Percentiles rank a stretch among this genome's conserved stretches.
phyloP scores from a whole-genome alignment of 2,329 filamentous ascomycete genomes.

The Sarocladium kiliense region DNA sequence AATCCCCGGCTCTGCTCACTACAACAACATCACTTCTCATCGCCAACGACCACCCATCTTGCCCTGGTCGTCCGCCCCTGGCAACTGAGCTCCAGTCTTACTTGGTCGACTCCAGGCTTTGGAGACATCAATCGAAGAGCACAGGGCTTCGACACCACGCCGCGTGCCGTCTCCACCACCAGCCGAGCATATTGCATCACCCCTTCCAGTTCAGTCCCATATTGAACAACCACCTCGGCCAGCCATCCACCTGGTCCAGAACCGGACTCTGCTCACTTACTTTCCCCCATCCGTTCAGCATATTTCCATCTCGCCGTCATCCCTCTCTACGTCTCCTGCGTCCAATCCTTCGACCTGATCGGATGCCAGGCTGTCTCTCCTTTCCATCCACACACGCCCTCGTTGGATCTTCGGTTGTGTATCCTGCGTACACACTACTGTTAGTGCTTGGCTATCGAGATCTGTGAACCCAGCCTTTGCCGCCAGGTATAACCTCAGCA shows the following conservation, averaged over 20 bases:
- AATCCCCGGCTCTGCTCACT: background rate
- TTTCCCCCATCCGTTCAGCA: background rate
- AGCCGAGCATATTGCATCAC: conserved; percentile 9
- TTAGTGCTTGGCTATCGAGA: conserved; percentile 9
- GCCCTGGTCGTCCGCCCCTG: background rate
- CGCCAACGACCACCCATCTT: background rate
- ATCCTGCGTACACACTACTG: background rate
- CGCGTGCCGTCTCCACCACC: conserved; percentile 8
- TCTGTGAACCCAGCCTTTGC: conserved; percentile 4
- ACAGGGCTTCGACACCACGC: background rate
- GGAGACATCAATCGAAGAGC: conserved; percentile 4
- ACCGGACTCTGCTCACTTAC: background rate
- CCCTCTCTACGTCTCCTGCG: background rate
- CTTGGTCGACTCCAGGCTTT: background rate
- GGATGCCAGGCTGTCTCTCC: background rate
- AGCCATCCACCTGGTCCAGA: conserved; percentile 2
- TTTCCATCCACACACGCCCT: background rate
- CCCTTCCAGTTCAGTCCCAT: conserved; percentile 4
- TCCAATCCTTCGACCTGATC: background rate
- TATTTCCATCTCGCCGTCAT: conserved; percentile 4
- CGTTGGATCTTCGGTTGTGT: background rate
- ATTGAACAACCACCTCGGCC: conserved; percentile 6
- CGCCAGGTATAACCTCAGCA: conserved; percentile 1
- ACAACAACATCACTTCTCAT: background rate
- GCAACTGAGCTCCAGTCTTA: background rate